A percentile compares a stretch with the other conserved stretches of the same genome.
Conservation (phyloP, 2,329 filamentous ascomycete species). For the Botrytis paeoniae region DNA sequence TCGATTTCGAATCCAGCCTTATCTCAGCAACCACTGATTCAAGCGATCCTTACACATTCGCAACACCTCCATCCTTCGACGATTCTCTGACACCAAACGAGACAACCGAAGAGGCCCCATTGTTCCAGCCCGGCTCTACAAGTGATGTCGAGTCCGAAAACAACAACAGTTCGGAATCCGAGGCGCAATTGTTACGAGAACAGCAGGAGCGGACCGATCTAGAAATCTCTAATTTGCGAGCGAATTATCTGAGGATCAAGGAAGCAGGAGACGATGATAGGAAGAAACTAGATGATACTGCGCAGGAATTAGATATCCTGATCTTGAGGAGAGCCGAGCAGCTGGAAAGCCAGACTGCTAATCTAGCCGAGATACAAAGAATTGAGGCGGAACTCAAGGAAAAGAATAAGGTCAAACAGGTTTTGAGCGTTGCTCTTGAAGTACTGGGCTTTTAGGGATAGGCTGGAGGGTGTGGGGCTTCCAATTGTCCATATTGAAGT, state of each 20-base stretch:
- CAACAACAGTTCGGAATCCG: not conserved
- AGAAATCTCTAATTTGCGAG: not conserved
- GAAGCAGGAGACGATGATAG: not conserved
- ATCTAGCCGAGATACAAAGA: not conserved
- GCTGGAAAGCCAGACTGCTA: not conserved
- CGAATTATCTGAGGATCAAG: not conserved
- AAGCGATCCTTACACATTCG: not conserved
- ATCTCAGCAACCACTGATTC: not conserved
- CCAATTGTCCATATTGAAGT: not conserved
- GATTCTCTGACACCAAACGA: not conserved
- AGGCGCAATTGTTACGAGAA: not conserved
- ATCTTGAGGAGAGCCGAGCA: not conserved
- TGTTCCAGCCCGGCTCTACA: not conserved
- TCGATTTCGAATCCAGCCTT: not conserved
- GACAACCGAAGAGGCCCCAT: not conserved
- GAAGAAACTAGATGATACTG: not conserved
- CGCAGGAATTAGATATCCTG: not conserved
- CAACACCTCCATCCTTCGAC: not conserved
- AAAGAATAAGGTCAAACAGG: not conserved
- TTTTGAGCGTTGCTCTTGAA: not conserved
- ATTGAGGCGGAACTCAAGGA: not conserved
- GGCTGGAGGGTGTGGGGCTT: not conserved
- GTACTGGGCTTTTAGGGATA: not conserved
- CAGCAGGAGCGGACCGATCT: not conserved
- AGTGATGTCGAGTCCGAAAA: not conserved